Conservation (phyloP, 345 rosid species). For the Eucalyptus decipiens region DNA sequence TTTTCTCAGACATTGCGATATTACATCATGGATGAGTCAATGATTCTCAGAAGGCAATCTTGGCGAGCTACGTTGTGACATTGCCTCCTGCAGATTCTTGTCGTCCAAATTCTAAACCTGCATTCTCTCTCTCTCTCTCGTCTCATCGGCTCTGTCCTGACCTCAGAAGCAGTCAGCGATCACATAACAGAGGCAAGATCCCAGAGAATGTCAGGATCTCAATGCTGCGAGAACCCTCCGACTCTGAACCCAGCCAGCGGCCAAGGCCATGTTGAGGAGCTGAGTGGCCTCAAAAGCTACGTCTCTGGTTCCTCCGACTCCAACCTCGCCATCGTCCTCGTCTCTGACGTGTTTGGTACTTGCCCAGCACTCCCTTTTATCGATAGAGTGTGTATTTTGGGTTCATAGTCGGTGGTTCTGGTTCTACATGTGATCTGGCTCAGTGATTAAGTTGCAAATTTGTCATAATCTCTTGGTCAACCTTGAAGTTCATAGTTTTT, state of each 20-base stretch:
- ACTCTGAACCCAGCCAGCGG: conserved; percentile 32
- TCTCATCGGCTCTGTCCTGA: not conserved
- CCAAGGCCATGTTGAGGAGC: conserved; percentile 41
- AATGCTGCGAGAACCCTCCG: conserved; percentile 78
- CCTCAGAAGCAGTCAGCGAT: not conserved
- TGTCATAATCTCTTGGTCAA: not conserved
- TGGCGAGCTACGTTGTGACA: not conserved
- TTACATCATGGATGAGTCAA: not conserved
- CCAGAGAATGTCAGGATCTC: conserved; percentile 47
- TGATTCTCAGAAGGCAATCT: not conserved
- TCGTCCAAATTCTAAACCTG: not conserved
- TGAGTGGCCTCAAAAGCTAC: conserved; percentile 55
- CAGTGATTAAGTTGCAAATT: not conserved
- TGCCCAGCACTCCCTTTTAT: not conserved
- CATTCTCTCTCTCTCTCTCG: not conserved
- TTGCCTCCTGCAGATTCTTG: not conserved
- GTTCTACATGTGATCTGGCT: not conserved
- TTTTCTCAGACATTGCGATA: not conserved
- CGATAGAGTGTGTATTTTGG: not conserved
- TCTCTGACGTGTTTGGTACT: conserved; percentile 43
- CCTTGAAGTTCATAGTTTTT: not conserved
- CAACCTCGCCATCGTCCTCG: conserved; percentile 45
- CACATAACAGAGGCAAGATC: not conserved
- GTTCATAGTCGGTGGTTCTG: not conserved
- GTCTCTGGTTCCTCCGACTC: conserved; percentile 46